Percentiles rank a stretch among this genome's conserved stretches.
Conservation (phyloP, 768 basidiomycete species). For the Sporobolomyces roseus region DNA sequence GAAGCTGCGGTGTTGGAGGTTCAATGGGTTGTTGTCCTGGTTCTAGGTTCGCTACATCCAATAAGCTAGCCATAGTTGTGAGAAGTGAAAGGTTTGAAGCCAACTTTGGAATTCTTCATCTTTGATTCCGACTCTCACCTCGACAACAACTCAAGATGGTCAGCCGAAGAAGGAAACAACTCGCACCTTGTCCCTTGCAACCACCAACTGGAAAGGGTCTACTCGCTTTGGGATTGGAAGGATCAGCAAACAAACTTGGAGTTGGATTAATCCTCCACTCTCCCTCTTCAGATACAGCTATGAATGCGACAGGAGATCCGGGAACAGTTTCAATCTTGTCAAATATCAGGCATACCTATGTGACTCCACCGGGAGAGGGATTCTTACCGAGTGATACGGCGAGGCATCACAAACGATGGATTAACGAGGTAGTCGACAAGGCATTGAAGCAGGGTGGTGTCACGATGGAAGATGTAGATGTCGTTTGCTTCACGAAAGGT, state of each 20-base stretch:
- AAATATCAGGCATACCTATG: conserved; percentile 96
- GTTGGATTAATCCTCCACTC: conserved; percentile 84
- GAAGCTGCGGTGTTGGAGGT: background rate
- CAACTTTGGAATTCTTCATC: too few species aligned
- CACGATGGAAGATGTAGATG: conserved; percentile 74
- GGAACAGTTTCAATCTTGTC: conserved; percentile 72
- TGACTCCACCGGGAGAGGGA: conserved; percentile 96
- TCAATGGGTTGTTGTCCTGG: background rate
- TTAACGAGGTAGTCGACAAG: conserved; percentile 70
- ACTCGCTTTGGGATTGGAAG: conserved; percentile 92
- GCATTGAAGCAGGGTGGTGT: conserved; percentile 66
- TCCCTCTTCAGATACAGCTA: conserved; percentile 44
- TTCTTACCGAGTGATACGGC: conserved; percentile 96
- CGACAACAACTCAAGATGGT: conserved; percentile 15
- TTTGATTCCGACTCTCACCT: background rate
- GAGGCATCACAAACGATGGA: conserved; percentile 92
- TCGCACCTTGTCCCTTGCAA: conserved; percentile 13
- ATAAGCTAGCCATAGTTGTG: conserved; percentile 16
- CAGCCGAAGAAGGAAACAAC: background rate
- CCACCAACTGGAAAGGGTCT: conserved; percentile 39
- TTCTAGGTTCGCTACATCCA: conserved; percentile 35
- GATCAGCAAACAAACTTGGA: conserved; percentile 96
- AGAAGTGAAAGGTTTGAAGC: background rate
- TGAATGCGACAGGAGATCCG: conserved; percentile 7
- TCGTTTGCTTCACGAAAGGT: conserved; percentile 98